Percentiles rank a stretch among this genome's conserved stretches.
Evolutionary conservation across 768 basidiomycete genomes (phyloP).

Genomic region (Filobasidium floriforme): DNA sequence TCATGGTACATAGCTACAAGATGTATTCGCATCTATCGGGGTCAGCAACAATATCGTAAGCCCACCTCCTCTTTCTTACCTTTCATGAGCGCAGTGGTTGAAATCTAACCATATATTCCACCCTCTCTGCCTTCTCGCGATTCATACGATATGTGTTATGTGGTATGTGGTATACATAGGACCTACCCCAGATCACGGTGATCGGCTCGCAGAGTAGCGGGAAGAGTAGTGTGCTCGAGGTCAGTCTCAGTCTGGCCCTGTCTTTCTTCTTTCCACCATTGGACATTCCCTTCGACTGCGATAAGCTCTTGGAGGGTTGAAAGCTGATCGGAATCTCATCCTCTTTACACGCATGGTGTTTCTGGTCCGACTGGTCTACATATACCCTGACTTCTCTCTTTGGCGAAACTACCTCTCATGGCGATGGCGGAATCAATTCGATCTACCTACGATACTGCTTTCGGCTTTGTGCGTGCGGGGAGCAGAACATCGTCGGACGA

Average conservation of each 20-base stretch:
- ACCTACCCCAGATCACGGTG: constrained; percentile 49
- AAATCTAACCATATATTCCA: neutral
- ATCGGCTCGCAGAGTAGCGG: constrained; percentile 49
- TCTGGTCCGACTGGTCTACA: too few relatives aligned
- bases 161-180: constrained; percentile 34
- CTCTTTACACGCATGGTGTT: neutral
- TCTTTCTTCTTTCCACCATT: too few relatives aligned
- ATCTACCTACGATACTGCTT: neutral
- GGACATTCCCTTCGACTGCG: neutral
- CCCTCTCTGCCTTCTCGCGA: too few relatives aligned
- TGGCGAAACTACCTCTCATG: too few relatives aligned
- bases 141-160: too few relatives aligned
- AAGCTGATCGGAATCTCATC: neutral
- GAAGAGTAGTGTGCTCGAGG: constrained; percentile 49
- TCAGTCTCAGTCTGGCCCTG: constrained; percentile 28
- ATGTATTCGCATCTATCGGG: constrained; percentile 45
- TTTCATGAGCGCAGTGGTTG: neutral
- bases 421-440: neutral
- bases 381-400: too few relatives aligned
- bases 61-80: neutral
- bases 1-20: constrained; percentile 41
- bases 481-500: constrained; percentile 89
- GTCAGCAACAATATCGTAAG: constrained; percentile 42
- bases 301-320: neutral
- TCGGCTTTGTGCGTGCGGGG: neutral